Evolutionary conservation across 2,329 filamentous ascomycete genomes (phyloP).

Genomic region (Diaporthe velutina): DNA sequence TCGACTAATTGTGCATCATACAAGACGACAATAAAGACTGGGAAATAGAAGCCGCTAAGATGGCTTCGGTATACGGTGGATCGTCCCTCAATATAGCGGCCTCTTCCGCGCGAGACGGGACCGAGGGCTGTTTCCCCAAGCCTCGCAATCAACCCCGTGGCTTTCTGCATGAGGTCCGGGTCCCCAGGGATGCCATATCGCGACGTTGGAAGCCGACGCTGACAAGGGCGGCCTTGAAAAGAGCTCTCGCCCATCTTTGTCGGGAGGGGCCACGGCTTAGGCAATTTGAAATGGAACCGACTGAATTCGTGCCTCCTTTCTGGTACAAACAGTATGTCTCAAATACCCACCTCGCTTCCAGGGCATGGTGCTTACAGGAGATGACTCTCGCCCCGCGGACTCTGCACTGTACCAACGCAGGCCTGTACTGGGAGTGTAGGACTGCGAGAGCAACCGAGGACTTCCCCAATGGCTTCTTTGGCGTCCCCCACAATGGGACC

Average conservation of each 20-base stretch:
- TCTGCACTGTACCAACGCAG: not conserved
- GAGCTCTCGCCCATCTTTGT: too few species aligned
- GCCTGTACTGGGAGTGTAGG: not conserved
- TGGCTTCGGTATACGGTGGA: not conserved
- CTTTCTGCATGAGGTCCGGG: not conserved
- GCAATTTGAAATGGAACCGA: too few species aligned
- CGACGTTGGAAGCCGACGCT: too few species aligned
- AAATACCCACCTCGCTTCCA: not conserved
- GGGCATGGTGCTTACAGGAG: not conserved
- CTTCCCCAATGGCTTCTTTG: not conserved
- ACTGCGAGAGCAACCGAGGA: not conserved
- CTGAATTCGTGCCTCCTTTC: not conserved
- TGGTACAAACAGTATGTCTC: not conserved
- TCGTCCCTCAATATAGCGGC: not conserved
- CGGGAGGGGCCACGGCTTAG: too few species aligned
- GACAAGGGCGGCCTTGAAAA: too few species aligned
- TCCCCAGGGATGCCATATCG: too few species aligned
- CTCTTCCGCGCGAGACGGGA: not conserved
- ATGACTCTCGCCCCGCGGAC: not conserved
- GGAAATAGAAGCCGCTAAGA: not conserved
- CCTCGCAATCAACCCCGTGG: not conserved
- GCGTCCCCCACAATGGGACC: too few species aligned
- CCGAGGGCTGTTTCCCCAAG: not conserved
- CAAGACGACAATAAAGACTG: not conserved
- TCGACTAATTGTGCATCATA: not conserved